Conservation (phyloP, 768 basidiomycete genomes). For the Lyophyllum shimeji region DNA sequence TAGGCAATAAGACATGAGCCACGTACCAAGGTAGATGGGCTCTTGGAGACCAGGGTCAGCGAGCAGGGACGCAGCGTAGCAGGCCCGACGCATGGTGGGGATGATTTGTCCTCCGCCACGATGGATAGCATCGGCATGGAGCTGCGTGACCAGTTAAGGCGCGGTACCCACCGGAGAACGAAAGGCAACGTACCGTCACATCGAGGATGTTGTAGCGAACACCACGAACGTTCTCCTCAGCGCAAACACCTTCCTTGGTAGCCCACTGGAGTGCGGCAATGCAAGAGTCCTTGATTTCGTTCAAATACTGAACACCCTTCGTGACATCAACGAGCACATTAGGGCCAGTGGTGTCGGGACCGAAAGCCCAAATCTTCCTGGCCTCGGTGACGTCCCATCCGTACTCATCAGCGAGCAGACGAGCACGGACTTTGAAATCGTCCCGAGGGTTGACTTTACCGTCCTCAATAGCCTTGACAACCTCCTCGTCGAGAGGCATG, state of each 20-base stretch:
- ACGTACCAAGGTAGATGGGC: constrained; percentile 87
- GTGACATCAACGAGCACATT: constrained; percentile 97
- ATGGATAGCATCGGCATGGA: constrained; percentile 99
- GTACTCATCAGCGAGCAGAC: constrained; percentile 91
- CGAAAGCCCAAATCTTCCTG: constrained; percentile 99
- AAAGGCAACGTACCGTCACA: constrained; percentile 68
- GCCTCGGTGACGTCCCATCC: constrained; percentile 99
- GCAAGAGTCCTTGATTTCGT: constrained; percentile 99
- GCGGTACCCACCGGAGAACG: background rate
- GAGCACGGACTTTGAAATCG: constrained; percentile 96
- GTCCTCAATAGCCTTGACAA: constrained; percentile 85
- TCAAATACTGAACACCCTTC: constrained; percentile 98
- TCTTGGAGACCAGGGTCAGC: constrained; percentile 92
- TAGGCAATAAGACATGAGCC: background rate
- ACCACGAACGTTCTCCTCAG: constrained; percentile 98
- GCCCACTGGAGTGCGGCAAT: constrained; percentile 99
- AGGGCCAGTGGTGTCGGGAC: constrained; percentile 94
- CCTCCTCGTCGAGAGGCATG: constrained; percentile 88
- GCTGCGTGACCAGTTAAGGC: constrained; percentile 38
- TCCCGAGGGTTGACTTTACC: constrained; percentile 88
- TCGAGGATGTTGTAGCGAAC: constrained; percentile 93
- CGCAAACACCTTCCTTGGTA: constrained; percentile 94
- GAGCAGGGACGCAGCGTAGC: constrained; percentile 93
- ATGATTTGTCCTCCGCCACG: constrained; percentile 99
- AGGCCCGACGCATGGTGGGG: constrained; percentile 93